Evolutionary conservation across 2,329 filamentous ascomycete species (phyloP), one percentile per base, ranked within the genome.

Genomic region (Fusarium nodosum): DNA sequence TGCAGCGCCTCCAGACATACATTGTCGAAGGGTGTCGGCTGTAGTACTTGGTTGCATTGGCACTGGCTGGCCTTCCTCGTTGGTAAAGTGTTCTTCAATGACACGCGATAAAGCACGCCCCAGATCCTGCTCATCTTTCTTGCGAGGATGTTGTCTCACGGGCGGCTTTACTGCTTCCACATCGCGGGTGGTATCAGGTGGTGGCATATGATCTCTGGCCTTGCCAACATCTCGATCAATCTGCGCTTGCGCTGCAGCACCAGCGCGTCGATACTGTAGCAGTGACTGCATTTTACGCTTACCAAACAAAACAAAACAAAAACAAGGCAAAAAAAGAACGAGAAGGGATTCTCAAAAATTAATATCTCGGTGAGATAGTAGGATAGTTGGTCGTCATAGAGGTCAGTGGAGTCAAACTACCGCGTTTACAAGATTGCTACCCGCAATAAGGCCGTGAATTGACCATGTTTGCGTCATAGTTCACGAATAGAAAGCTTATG

Each of bases 181-280:
- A n/a, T 63, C 56, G 18, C 11, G 34, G 3, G 6, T 15, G 8
- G 24, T 1, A 18, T 33, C 28, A 9, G 66, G 26, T 1, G 66
- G 26, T 1, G 18, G 7, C 10, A 39, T 34, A 18, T 52, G 34
- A 5, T 48, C 44, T 18, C 50, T 55, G n/a, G 42, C 54, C n/a
- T 65, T 69, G 13, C 58, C 47, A 5, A 66, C 56, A 34, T 72
- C 70, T 9, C 67, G 60, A 24, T 72, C 70, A 26, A 73, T 73
- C 16, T 72, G 70, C 2, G 60, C 55, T 24, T 72, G 70, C 15
- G 71, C 71, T 9, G 71, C 71, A 18, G 52, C 52, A 2, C 68
- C 71, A 9, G 67, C 69, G 2, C 57, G 55, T 26, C 60, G 66
- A 42, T 69, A 69, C 26, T 73, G 71, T 9, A 72, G 28, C 11